Percentiles rank a stretch among this genome's conserved stretches.
Evolutionary conservation across 331 rosid species (phyloP).

Genomic region (Rosa hybrid): DNA sequence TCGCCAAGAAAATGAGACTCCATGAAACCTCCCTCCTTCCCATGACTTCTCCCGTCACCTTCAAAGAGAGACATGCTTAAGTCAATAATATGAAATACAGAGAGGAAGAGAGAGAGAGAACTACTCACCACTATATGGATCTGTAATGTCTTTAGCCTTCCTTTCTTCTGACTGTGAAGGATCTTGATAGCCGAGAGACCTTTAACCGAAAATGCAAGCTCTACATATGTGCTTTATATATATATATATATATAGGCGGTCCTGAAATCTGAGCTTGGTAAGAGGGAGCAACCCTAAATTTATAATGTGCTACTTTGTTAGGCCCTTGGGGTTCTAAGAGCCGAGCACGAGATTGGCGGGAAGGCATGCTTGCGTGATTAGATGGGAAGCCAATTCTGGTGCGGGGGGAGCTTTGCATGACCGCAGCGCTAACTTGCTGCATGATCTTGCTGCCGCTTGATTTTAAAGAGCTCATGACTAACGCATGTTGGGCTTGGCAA

Average conservation of each 20-base stretch:
- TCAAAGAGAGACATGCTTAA: not conserved
- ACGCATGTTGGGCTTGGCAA: not conserved
- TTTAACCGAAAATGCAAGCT: not conserved
- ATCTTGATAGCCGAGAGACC: not conserved
- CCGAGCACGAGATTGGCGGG: not conserved
- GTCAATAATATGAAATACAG: not conserved
- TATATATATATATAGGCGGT: not conserved
- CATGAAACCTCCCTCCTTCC: constrained; percentile 27
- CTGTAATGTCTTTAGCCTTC: not conserved
- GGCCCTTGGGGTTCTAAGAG: constrained; percentile 1
- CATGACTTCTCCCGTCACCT: constrained; percentile 19
- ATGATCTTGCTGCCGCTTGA: not conserved
- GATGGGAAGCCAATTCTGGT: constrained; percentile 33
- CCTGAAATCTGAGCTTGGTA: not conserved
- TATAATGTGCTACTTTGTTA: not conserved
- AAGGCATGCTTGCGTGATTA: constrained; percentile 16
- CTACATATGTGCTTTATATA: not conserved
- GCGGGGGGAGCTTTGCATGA: constrained; percentile 33
- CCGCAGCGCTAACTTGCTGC: constrained; percentile 19
- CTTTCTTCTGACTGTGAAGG: not conserved
- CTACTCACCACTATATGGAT: constrained; percentile 4
- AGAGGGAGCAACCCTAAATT: not conserved
- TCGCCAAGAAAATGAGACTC: constrained; percentile 28
- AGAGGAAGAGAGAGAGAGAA: not conserved
- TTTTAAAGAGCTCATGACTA: not conserved